These are phyloP conservation scores for Tetrahymena borealis DNA, from an alignment of 73 alveolate species.

Conservation along the genomic window DNA sequence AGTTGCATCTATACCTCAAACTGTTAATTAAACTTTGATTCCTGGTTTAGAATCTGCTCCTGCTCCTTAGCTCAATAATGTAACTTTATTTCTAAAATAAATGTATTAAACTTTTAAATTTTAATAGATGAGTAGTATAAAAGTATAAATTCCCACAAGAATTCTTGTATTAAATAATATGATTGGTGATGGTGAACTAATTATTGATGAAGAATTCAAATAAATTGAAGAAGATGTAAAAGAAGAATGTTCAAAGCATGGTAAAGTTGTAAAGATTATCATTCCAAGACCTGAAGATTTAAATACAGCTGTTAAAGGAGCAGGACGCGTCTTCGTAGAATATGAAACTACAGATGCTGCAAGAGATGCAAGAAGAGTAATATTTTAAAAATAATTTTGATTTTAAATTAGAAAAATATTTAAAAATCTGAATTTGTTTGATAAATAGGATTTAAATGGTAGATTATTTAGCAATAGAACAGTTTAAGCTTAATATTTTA, in stretches of 20 bases:
- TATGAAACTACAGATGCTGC: slow-evolving; percentile 39
- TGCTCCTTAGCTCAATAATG: not conserved
- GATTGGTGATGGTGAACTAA: slow-evolving; percentile 22
- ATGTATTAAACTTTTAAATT: not conserved
- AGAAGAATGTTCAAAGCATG: slow-evolving; percentile 64
- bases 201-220: slow-evolving; percentile 42
- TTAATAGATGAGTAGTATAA: slow-evolving; percentile 11
- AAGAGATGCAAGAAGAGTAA: slow-evolving; percentile 39
- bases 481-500: slow-evolving; percentile 18
- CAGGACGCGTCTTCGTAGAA: slow-evolving; percentile 31
- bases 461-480: slow-evolving; percentile 36
- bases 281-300: slow-evolving; percentile 54
- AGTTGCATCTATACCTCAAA: not conserved
- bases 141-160: slow-evolving; percentile 40
- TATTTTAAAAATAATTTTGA: not conserved
- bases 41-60: not conserved
- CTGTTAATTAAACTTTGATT: not conserved
- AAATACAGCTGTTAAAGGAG: not conserved
- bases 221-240: slow-evolving; percentile 50
- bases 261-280: slow-evolving; percentile 41
- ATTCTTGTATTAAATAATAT: slow-evolving; percentile 31
- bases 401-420: too few relatives aligned
- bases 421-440: too few relatives aligned
- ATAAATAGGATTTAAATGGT: slow-evolving; percentile 10
- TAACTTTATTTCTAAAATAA: not conserved